Conservation (phyloP, 441 rosid species). For the Populus tomentosa region DNA sequence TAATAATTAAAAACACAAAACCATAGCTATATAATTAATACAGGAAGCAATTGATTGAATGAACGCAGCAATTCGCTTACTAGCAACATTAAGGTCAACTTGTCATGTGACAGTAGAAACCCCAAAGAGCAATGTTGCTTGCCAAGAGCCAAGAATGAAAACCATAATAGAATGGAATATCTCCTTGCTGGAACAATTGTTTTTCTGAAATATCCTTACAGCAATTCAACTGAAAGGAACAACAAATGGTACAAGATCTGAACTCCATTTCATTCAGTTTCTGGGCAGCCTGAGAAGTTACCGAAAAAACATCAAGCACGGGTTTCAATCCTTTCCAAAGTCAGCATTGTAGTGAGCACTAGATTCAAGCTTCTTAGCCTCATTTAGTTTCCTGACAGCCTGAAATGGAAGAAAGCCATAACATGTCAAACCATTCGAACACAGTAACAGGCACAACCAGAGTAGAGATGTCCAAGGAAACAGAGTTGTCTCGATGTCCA, state of each 20-base stretch:
- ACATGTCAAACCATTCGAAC: not conserved
- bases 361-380: slow-evolving; percentile 70
- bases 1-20: too few relatives aligned
- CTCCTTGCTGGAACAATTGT: not conserved
- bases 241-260: not conserved
- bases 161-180: not conserved
- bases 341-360: slow-evolving; percentile 52
- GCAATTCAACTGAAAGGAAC: not conserved
- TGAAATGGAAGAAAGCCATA: slow-evolving; percentile 25
- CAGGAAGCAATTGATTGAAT: not conserved
- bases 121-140: not conserved
- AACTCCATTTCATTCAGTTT: not conserved
- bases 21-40: not conserved
- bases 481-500: not conserved
- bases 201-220: not conserved
- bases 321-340: slow-evolving; percentile 43
- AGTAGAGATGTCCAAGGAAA: not conserved
- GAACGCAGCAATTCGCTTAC: not conserved
- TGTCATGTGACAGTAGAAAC: not conserved
- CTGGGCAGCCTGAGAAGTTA: not conserved
- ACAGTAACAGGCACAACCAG: not conserved
- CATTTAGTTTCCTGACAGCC: slow-evolving; percentile 63
- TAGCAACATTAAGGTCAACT: not conserved
- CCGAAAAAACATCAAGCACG: not conserved
- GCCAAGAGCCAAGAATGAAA: not conserved